Evolutionary conservation across 2,329 filamentous ascomycete species (phyloP).

Genomic region (Byssoonygena ceratinophila): DNA sequence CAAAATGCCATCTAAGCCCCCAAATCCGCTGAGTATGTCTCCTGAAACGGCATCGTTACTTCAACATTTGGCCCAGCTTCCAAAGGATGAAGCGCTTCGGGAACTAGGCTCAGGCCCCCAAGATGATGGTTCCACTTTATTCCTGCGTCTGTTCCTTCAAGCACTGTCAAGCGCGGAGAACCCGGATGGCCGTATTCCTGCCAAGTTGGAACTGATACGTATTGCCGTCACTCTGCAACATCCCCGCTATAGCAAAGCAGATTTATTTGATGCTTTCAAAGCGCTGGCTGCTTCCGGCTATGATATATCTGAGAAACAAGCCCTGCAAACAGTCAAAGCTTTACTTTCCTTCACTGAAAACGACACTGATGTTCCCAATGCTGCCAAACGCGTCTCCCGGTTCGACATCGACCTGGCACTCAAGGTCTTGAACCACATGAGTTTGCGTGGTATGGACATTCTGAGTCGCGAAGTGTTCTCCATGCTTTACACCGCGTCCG

Average conservation of each 20-base stretch:
- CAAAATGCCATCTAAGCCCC: not conserved
- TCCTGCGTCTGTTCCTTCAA: constrained; percentile 34
- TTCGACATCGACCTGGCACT: constrained; percentile 30
- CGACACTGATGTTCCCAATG: constrained; percentile 8
- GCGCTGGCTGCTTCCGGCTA: constrained; percentile 28
- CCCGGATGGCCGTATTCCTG: constrained; percentile 24
- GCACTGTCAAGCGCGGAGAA: constrained; percentile 24
- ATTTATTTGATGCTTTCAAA: constrained; percentile 27
- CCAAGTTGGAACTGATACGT: constrained; percentile 28
- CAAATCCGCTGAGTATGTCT: not conserved
- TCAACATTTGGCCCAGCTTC: constrained; percentile 23
- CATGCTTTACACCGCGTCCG: constrained; percentile 30
- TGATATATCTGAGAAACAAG: constrained; percentile 28
- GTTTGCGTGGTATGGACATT: constrained; percentile 33
- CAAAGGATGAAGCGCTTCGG: constrained; percentile 24
- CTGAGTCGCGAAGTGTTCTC: constrained; percentile 41
- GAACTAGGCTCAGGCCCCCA: constrained; percentile 31
- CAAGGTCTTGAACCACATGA: constrained; percentile 34
- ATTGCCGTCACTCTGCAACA: constrained; percentile 33
- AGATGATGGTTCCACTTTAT: constrained; percentile 34
- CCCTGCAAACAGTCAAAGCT: constrained; percentile 28
- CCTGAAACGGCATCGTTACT: constrained; percentile 19
- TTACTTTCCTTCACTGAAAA: constrained; percentile 24
- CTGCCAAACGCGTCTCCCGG: constrained; percentile 18
- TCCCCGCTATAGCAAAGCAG: constrained; percentile 28